Evolutionary conservation across 2,329 filamentous ascomycete genomes (phyloP).

Genomic region (Seiridium cupressi): DNA sequence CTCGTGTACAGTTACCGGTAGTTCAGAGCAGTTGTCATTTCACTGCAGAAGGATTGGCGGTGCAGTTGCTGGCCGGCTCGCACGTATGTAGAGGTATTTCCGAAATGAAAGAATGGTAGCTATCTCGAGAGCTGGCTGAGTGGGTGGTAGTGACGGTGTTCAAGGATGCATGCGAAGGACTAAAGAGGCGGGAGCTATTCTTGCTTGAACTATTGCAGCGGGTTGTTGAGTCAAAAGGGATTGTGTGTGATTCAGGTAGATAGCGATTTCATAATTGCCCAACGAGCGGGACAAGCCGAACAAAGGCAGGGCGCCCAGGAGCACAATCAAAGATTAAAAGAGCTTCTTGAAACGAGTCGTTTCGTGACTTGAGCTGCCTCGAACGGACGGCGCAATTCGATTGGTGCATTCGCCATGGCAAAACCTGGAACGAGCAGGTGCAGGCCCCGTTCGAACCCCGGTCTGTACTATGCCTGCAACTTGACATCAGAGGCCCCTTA

Average conservation of each 20-base stretch:
- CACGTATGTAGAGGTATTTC: background rate
- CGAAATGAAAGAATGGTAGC: background rate
- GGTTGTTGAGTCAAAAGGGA: background rate
- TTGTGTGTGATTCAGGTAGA: background rate
- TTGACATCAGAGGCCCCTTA: conserved; percentile 9
- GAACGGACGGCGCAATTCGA: background rate
- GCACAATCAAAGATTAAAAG: background rate
- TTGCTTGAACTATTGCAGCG: background rate
- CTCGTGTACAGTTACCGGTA: too few relatives aligned
- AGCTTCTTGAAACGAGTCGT: conserved; percentile 2
- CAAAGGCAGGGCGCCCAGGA: background rate
- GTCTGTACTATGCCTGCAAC: background rate
- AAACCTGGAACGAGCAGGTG: conserved; percentile 7
- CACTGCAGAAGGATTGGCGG: too few relatives aligned
- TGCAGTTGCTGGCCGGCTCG: background rate
- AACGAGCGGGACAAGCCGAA: conserved; percentile 1
- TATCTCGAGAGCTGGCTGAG: background rate
- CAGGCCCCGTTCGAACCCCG: background rate
- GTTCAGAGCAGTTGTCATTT: too few relatives aligned
- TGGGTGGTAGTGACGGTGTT: background rate
- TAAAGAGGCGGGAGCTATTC: background rate
- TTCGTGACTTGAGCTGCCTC: background rate
- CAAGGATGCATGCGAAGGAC: background rate
- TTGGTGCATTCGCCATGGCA: conserved; percentile 3
- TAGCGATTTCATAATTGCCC: background rate